Evolutionary conservation across 2,329 filamentous ascomycete species (phyloP).

Genomic region (Aspergillus spinulosporus): DNA sequence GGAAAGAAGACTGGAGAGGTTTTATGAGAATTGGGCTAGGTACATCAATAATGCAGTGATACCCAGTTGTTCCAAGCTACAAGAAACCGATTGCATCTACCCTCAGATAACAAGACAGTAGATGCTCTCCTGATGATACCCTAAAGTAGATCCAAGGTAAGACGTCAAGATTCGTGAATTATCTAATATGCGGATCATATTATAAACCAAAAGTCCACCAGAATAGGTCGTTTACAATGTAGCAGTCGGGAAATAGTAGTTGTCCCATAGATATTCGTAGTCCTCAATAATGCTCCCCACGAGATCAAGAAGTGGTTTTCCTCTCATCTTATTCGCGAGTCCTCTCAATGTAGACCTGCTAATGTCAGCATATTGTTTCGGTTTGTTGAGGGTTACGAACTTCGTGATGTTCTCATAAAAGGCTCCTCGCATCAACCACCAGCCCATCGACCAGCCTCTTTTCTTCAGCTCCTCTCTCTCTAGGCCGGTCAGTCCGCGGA

Average conservation of each 20-base stretch:
- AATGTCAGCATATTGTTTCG: slow-evolving; percentile 26
- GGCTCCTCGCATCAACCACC: slow-evolving; percentile 96
- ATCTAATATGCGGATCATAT: too few species aligned
- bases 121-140: too few species aligned
- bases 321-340: slow-evolving; percentile 68
- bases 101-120: too few species aligned
- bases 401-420: slow-evolving; percentile 90
- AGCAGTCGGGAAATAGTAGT: slow-evolving; percentile 83
- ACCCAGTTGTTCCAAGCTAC: not conserved
- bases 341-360: slow-evolving; percentile 63
- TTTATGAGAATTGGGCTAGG: slow-evolving; percentile 54
- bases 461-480: slow-evolving; percentile 88
- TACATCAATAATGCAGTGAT: slow-evolving; percentile 8
- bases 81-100: too few species aligned
- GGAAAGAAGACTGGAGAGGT: slow-evolving; percentile 68
- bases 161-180: too few species aligned
- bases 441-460: slow-evolving; percentile 84
- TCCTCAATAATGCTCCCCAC: slow-evolving; percentile 86
- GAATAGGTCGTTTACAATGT: slow-evolving; percentile 42
- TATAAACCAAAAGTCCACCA: too few species aligned
- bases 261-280: slow-evolving; percentile 97
- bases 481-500: slow-evolving; percentile 77
- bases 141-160: too few species aligned
- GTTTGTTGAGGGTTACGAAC: slow-evolving; percentile 39
- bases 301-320: slow-evolving; percentile 75